phyloP scores from a whole-genome alignment of 257 asterid species.

The Ehretia macrophylla region DNA sequence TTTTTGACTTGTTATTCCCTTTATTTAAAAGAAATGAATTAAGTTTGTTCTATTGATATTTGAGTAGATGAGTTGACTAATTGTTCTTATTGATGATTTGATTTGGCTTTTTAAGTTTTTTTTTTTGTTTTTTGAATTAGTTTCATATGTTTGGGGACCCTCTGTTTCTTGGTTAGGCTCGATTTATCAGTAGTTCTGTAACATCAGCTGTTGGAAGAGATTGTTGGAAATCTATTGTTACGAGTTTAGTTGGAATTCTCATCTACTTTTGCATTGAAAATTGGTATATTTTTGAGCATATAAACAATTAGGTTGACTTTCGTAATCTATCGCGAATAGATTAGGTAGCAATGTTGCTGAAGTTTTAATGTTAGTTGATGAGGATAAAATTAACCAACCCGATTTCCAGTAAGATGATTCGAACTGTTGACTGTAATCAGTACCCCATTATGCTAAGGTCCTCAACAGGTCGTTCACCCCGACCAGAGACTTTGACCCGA shows the following conservation, averaged over 20 bases:
- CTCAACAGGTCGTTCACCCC: no score
- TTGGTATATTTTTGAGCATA: not conserved
- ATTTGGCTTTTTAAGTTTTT: not conserved
- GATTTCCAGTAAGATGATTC: no score
- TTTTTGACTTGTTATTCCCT: not conserved
- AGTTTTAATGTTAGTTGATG: slow-evolving; percentile 4
- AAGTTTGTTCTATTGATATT: not conserved
- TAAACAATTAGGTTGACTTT: no score
- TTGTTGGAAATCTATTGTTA: not conserved
- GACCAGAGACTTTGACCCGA: no score
- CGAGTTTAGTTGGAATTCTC: not conserved
- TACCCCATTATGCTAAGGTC: no score
- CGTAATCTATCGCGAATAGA: not conserved
- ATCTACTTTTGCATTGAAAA: not conserved
- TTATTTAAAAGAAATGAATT: not conserved
- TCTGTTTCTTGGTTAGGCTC: not conserved
- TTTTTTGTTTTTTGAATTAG: not conserved
- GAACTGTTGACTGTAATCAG: no score
- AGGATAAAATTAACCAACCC: no score
- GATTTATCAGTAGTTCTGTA: not conserved
- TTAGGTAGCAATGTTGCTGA: not conserved
- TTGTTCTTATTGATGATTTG: not conserved
- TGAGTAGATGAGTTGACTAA: not conserved
- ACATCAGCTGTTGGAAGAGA: not conserved
- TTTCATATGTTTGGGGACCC: not conserved